Evolutionary conservation across 208 protist genomes (phyloP), one percentile per base, ranked within the genome.

Genomic region (Herpetomonas tarakana): DNA sequence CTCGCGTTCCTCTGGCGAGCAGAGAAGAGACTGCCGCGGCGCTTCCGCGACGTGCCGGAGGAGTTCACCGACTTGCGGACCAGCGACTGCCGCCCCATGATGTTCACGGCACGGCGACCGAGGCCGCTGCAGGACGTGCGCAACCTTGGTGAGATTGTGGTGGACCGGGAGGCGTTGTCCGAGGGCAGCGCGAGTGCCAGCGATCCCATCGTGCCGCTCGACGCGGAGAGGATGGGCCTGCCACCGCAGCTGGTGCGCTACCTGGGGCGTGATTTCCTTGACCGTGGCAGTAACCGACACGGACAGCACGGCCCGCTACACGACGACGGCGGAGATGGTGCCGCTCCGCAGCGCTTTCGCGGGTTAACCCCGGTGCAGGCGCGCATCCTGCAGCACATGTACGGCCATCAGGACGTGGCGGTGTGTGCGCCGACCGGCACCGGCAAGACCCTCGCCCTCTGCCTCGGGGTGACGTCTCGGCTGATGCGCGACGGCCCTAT

Each of bases 391-490:
- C 86, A 96, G 59, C 85, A 93, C 68, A 67, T 93, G 41, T 96
- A 96, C 68, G 90, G 76, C 22, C 69, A 45, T 2, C 75, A 92
- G 58, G 90, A 96, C 63, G 85, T 91, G 14, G 86, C 86, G 4
- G 78, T 93, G 19, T 96, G 90, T 52, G 86, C 86, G 3, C 90
- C 90, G n/a, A 96, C 90, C 6, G 90, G 90, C 14, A 92, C 80
- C 25, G 90, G 90, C 6, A 96, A 96, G 57, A 96, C 90, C 11
- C 91, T 93, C 54, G 86, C 84, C 0, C 73, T 96, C 7, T 96
- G 90, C 53, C 58, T 92, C 22, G 90, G 83, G 25, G 73, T 93
- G 38, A 77, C 86, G 30, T 86, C 90, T 3, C 70, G 84, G 16
- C 74, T 96, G 22, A 93, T 93, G 86, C 83, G 90, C 0, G 75